phyloP scores from a whole-genome alignment of 257 asterid genomes.

The Hygrophila difformis region DNA sequence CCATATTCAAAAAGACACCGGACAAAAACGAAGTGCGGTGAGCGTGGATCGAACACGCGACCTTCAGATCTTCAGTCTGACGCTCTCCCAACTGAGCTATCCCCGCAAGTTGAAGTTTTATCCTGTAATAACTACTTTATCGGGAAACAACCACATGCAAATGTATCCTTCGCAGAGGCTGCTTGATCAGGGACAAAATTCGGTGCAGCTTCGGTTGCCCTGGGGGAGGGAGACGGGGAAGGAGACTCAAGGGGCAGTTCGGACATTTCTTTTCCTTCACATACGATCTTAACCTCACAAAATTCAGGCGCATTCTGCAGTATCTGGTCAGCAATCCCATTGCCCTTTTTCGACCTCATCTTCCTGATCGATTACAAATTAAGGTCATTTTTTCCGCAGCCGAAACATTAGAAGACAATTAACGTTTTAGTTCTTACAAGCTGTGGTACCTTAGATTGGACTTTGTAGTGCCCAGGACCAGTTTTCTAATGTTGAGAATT shows the following conservation, averaged over 20 bases:
- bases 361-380: constrained; percentile 22
- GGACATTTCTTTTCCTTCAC: not conserved
- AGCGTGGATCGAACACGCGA: not conserved
- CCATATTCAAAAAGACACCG: too few species aligned
- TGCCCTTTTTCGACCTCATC: constrained; percentile 32
- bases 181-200: too few species aligned
- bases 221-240: too few species aligned
- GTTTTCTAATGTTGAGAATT: constrained; percentile 41
- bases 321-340: constrained; percentile 23
- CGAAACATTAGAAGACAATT: not conserved
- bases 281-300: not conserved
- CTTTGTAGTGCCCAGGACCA: constrained; percentile 37
- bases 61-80: not conserved
- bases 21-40: not conserved
- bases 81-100: not conserved
- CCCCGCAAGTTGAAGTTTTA: not conserved
- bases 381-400: too few species aligned
- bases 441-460: constrained; percentile 33
- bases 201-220: too few species aligned
- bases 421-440: not conserved
- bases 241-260: too few species aligned
- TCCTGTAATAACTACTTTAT: too few species aligned
- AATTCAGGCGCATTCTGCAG: too few species aligned
- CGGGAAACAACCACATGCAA: too few species aligned
- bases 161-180: too few species aligned